Evolutionary conservation across 2,329 filamentous ascomycete genomes (phyloP), one percentile per base, ranked within the genome.

Genomic region (Bipolaris victoriae): DNA sequence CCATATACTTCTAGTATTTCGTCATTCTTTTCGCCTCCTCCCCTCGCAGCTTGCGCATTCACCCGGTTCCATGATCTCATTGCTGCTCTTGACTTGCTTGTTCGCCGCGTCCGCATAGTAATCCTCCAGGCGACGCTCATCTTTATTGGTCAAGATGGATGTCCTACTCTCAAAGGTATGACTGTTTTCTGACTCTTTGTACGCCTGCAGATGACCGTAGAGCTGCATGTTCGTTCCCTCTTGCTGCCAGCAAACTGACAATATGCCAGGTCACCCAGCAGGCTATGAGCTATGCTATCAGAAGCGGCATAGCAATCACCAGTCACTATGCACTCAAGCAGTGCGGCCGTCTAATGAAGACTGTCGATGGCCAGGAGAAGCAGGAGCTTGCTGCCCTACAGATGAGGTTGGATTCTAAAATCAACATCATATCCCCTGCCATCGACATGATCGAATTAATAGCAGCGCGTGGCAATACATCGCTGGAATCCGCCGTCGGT

Each of bases 361-460:
- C 71, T 13, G 88, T 95, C 13, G 87, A 92, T 66, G 86, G 92
- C 68, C 84, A 83, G 65, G 83, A 87, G 26, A 83, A 90, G 48
- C 84, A 89, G 57, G 90, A 97, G 73, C 82, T 98, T 5, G 82
- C 86, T 55, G 76, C 79, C 2, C 80, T 97, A 11, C 92, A 96
- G 70, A 82, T 86, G 51, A 84, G 89, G 1, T 82, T 98, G 3
- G 86, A 96, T 67, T 88, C 85, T 75, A 98, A 97, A 76, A 97
- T 98, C 68, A 89, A 88, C 87, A 91, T 97, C 63, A 88, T 97
- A 44, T 92, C 92, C 10, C 93, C 93, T 0, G 90, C 92, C 9
- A 94, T 96, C 69, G 92, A 97, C 73, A 88, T 97, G 81, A 92
- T 97, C 67, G 91, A 97, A 75, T 84, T 97, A 67, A 95, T 95